Percentiles rank a stretch among this genome's conserved stretches.
Conservation (phyloP, 768 basidiomycete genomes). For the Hypholoma sublateritium region DNA sequence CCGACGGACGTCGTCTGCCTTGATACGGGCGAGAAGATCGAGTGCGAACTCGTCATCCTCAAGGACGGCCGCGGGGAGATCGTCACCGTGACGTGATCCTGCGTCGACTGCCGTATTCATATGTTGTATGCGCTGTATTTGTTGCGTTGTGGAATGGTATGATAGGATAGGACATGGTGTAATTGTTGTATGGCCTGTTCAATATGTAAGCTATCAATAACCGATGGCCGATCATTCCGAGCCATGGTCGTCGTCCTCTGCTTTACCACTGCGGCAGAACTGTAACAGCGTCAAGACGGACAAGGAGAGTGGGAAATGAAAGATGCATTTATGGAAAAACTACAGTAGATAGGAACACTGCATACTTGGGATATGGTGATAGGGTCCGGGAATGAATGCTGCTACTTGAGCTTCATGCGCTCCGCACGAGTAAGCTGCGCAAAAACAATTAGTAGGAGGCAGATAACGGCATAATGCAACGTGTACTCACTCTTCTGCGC, state of each 20-base stretch:
- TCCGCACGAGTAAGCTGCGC: conserved; percentile 41
- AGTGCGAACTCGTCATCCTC: conserved; percentile 88
- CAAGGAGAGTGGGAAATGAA: not conserved
- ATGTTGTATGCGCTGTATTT: not conserved
- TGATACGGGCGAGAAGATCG: conserved; percentile 90
- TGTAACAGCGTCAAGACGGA: not conserved
- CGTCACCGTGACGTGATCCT: conserved; percentile 77
- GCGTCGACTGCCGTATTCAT: not conserved
- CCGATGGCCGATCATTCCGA: not conserved
- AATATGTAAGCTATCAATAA: too few species aligned
- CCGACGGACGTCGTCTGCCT: conserved; percentile 88
- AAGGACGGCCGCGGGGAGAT: conserved; percentile 91
- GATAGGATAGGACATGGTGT: not conserved
- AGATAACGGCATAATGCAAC: not conserved
- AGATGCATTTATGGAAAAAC: conserved; percentile 17
- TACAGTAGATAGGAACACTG: conserved; percentile 17
- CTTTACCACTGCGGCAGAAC: not conserved
- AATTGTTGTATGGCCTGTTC: not conserved
- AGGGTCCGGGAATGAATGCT: conserved; percentile 1
- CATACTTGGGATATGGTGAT: conserved; percentile 11
- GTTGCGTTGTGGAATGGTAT: not conserved
- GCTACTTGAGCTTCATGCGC: conserved; percentile 23
- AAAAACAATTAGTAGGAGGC: conserved; percentile 9
- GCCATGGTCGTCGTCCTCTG: not conserved
- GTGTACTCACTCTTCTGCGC: conserved; percentile 71